phyloP scores from a whole-genome alignment of 164 flowering plant genomes.

The Warburgia ugandensis region DNA sequence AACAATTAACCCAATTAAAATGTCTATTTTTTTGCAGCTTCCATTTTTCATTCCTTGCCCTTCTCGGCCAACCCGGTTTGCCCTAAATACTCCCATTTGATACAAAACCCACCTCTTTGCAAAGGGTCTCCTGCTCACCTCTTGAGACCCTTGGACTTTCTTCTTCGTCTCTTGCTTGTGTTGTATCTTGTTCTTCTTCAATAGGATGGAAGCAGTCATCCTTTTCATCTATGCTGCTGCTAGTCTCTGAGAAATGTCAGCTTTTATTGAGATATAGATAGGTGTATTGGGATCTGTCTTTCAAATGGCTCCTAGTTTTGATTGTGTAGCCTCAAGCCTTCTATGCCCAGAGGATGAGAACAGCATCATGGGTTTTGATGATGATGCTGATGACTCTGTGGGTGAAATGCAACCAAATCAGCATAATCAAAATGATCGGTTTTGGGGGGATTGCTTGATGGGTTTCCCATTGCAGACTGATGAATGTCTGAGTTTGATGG shows the following conservation, averaged over 20 bases:
- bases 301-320: slow-evolving; percentile 69
- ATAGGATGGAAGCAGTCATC: slow-evolving; percentile 5
- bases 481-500: slow-evolving; percentile 52
- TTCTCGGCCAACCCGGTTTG: slow-evolving; percentile 2
- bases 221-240: slow-evolving; percentile 4
- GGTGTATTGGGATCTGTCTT: too few relatives aligned
- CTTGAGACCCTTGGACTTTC: background rate
- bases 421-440: slow-evolving; percentile 17
- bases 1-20: too few relatives aligned
- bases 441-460: slow-evolving; percentile 22
- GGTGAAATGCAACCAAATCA: slow-evolving; percentile 3
- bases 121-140: background rate
- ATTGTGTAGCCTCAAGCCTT: slow-evolving; percentile 42
- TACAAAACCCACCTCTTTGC: slow-evolving; percentile 3
- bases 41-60: background rate
- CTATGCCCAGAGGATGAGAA: slow-evolving; percentile 62
- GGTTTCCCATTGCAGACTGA: slow-evolving; percentile 45
- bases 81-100: slow-evolving; percentile 5
- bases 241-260: too few relatives aligned
- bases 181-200: background rate
- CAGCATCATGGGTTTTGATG: slow-evolving; percentile 42
- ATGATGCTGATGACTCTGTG: slow-evolving; percentile 18
- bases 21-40: too few relatives aligned
- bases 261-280: too few relatives aligned
- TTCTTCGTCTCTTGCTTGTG: background rate